Percentiles rank a stretch among this genome's conserved stretches.
Conservation (phyloP, 2,329 filamentous ascomycete species). For the Pleurostoma richardsiae region DNA sequence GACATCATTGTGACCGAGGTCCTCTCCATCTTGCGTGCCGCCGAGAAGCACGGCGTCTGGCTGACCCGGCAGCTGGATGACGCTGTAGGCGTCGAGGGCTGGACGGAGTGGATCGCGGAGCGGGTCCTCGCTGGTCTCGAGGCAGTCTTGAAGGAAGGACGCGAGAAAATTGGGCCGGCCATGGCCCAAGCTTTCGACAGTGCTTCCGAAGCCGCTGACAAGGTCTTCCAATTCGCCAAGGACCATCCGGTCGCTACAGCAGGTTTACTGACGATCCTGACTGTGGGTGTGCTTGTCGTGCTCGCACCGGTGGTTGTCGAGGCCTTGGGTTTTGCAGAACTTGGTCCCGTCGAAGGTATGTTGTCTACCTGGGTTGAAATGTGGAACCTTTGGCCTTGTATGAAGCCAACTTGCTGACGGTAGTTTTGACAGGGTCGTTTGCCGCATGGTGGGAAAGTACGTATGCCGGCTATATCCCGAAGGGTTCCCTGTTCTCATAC, state of each 20-base stretch:
- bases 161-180: conserved; percentile 15
- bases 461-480: conserved; percentile 28
- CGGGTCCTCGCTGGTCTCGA: conserved; percentile 19
- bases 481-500: conserved; percentile 29
- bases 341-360: background rate
- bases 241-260: conserved; percentile 19
- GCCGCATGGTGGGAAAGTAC: conserved; percentile 29
- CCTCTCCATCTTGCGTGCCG: background rate
- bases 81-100: conserved; percentile 17
- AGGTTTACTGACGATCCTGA: conserved; percentile 1
- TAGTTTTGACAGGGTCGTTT: conserved; percentile 19
- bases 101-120: conserved; percentile 22
- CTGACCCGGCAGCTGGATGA: conserved; percentile 6
- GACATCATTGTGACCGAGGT: background rate
- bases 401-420: background rate
- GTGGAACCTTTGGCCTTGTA: background rate
- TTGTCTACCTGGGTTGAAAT: background rate
- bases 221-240: conserved; percentile 15
- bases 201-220: conserved; percentile 16
- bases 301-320: background rate
- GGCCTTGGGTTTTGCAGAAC: background rate
- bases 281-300: background rate
- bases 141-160: conserved; percentile 14
- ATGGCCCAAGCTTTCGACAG: conserved; percentile 17
- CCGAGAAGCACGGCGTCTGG: background rate